Conservation (phyloP, 345 rosid genomes). For the thale cress (Arabidopsis thaliana) region TAIR10.1 NC_003075.7:12938501-12939000, state of each 20-base stretch:
- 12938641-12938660: conserved; percentile 43
- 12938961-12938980: not conserved
- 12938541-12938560: conserved; percentile 72
- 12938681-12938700: conserved; percentile 52
- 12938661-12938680: conserved; percentile 63
- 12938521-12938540: conserved; percentile 66
- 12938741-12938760: conserved; percentile 43
- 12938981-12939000: conserved; percentile 36
- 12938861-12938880: not conserved
- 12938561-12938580: conserved; percentile 60
- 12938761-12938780: conserved; percentile 48
- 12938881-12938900: conserved; percentile 27
- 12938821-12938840: conserved; percentile 48
- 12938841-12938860: not conserved
- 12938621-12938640: conserved; percentile 64
- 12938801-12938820: conserved; percentile 40
- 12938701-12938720: conserved; percentile 33
- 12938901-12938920: not conserved
- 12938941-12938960: not conserved
- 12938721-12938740: conserved; percentile 36
- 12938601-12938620: conserved; percentile 62
- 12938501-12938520: conserved; percentile 59
- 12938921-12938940: not conserved
- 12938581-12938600: conserved; percentile 57
- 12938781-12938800: conserved; percentile 39